A percentile compares a stretch with the other conserved stretches of the same genome.
Evolutionary conservation across 495 filamentous ascomycete species (phyloP).

Genomic region (Friedmanniomyces simplex): DNA sequence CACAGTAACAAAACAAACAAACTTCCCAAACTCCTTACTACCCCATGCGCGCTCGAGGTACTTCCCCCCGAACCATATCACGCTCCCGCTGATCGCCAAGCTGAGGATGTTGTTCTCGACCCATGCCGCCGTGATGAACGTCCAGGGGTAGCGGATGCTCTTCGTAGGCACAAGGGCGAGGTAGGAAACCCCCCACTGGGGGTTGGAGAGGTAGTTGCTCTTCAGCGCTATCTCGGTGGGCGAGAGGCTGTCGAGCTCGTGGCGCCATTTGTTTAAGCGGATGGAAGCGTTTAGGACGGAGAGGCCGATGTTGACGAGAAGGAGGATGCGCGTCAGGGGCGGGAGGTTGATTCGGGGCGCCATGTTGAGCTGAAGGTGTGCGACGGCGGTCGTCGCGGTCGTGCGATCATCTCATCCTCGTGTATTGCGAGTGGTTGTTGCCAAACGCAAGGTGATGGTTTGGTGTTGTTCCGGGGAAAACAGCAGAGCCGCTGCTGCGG

Average conservation of each 20-base stretch:
- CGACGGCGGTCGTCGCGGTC: slow-evolving; percentile 11
- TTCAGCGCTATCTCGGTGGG: slow-evolving; percentile 23
- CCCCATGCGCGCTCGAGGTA: slow-evolving; percentile 97
- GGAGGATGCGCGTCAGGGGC: slow-evolving; percentile 73
- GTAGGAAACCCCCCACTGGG: slow-evolving; percentile 63
- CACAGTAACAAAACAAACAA: slow-evolving; percentile 64
- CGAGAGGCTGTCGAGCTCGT: not conserved
- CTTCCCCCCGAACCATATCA: slow-evolving; percentile 84
- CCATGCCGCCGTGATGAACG: slow-evolving; percentile 72
- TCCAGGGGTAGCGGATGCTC: slow-evolving; percentile 86
- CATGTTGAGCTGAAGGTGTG: slow-evolving; percentile 40
- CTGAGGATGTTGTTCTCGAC: slow-evolving; percentile 92
- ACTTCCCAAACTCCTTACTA: slow-evolving; percentile 84
- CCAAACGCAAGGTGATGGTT: no score
- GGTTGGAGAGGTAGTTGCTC: slow-evolving; percentile 26
- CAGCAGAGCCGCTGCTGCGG: not conserved
- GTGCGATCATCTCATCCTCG: slow-evolving; percentile 14
- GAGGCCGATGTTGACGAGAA: slow-evolving; percentile 61
- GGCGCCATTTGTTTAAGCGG: slow-evolving; percentile 54
- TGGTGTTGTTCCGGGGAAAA: not conserved
- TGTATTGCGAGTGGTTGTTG: no score
- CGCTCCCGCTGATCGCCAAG: slow-evolving; percentile 63
- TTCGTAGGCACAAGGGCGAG: slow-evolving; percentile 74
- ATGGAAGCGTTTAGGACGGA: slow-evolving; percentile 73
- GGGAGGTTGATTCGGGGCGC: slow-evolving; percentile 82